Conservation (phyloP, 2,329 filamentous ascomycete species). For the Chrysoporthe austroafricana region DNA sequence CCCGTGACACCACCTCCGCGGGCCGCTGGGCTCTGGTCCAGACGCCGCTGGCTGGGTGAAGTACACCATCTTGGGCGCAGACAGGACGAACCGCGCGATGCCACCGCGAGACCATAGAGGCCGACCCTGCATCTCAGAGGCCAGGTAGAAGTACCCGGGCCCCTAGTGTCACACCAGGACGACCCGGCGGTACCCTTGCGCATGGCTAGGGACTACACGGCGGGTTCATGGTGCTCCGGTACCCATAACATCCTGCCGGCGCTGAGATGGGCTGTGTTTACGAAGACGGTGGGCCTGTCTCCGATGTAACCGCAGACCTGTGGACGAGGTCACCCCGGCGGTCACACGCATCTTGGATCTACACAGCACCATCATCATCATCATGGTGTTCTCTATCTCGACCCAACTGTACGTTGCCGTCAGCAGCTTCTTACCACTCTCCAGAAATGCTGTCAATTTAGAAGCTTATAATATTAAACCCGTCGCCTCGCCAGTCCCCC, state of each 20-base stretch:
- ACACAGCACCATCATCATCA: slow-evolving; percentile 13
- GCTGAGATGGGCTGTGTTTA: slow-evolving; percentile 4
- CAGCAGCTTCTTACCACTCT: slow-evolving; percentile 18
- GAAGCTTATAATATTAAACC: slow-evolving; percentile 23
- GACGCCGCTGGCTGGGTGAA: background rate
- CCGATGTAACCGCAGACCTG: slow-evolving; percentile 26
- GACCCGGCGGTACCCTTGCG: background rate
- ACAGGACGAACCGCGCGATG: background rate
- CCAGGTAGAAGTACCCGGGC: background rate
- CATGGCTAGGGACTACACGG: slow-evolving; percentile 1
- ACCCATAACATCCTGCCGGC: slow-evolving; percentile 4
- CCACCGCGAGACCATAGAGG: background rate
- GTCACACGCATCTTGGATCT: slow-evolving; percentile 9
- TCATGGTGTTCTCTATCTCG: slow-evolving; percentile 10
- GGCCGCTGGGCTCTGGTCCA: background rate
- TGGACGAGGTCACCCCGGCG: slow-evolving; percentile 9
- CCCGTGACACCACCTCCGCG: background rate
- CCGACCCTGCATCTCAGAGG: background rate
- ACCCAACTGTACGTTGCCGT: slow-evolving; percentile 7
- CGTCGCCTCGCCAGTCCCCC: slow-evolving; percentile 10
- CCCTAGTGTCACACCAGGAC: background rate
- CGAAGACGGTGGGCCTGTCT: slow-evolving; percentile 1
- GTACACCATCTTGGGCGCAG: background rate
- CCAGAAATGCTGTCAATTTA: slow-evolving; percentile 12
- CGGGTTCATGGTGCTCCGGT: slow-evolving; percentile 18